Evolutionary conservation across 108 stramenopile genomes (phyloP), one percentile per base, ranked within the genome.

Genomic region (Fistulifera pelliculosa): DNA sequence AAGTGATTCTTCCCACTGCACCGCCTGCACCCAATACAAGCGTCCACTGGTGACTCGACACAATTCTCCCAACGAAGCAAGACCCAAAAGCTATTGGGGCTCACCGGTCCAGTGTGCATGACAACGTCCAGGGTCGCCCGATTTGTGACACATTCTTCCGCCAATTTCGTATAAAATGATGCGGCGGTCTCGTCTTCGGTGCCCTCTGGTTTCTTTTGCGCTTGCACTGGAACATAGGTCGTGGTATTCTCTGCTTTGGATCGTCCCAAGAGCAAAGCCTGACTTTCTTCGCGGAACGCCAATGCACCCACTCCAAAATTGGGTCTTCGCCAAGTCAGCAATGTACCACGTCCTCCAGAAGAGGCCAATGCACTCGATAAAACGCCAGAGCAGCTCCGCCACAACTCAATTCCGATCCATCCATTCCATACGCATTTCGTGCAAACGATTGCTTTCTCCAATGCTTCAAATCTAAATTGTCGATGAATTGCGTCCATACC

Each of bases 301-400:
- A 92, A 62, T 0, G 63, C 54, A 28, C 86, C 86, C 13, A 76
- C 66, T 0, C 90, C 90, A 59, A 63, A 77, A 60, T 81, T 87
- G 24, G 86, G 86, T 61, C 86, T 74, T 35, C 76, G 53, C 47
- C 74, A 77, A 21, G 79, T 69, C 17, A 87, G 63, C 54, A 71
- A 75, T 8, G 79, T 75, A 15, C 75, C 85, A 31, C 81, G 75
- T 17, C 90, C 90, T 41, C 90, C 90, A 15, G 80, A 75, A 43
- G 73, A 65, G 26, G 58, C 39, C 54, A 87, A 68, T 25, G 86
- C 86, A 70, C 83, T 77, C 0, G 66, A 60, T 42, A 87, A 52
- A 78, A 80, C 21, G 56, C 70, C 58, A 88, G n/a, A 11, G 86
- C 90, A 1, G 90, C 90, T 44, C 90, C 90, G 24, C 82, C 84